A percentile compares a stretch with the other conserved stretches of the same genome.
Evolutionary conservation across 352 stramenopile species (phyloP).

Genomic region (Phytophthora cactorum): DNA sequence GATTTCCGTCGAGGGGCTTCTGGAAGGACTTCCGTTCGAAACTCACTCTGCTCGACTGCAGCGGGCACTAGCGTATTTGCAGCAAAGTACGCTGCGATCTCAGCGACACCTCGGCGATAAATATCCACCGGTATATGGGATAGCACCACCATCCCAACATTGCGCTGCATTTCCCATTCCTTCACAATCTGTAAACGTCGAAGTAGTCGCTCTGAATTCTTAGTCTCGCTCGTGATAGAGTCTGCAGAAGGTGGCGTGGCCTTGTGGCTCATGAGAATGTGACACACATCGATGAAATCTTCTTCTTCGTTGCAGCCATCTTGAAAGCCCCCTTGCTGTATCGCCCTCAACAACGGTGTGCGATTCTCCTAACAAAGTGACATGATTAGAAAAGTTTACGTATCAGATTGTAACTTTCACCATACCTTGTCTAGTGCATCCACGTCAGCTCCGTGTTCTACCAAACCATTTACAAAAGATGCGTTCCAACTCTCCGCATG

Average conservation of each 20-base stretch:
- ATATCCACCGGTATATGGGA: constrained; percentile 34
- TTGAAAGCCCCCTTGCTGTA: constrained; percentile 27
- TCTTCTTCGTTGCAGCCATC: constrained; percentile 27
- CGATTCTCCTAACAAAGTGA: constrained; percentile 21
- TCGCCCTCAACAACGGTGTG: constrained; percentile 21
- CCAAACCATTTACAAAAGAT: constrained; percentile 21
- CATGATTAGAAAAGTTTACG: not conserved
- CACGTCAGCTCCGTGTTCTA: constrained; percentile 32
- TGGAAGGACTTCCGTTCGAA: constrained; percentile 12
- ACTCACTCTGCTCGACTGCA: constrained; percentile 11
- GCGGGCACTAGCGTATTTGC: constrained; percentile 19
- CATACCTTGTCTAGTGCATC: constrained; percentile 30
- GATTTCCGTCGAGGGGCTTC: constrained; percentile 11
- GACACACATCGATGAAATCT: constrained; percentile 37
- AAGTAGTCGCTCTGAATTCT: constrained; percentile 17
- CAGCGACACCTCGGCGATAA: constrained; percentile 20
- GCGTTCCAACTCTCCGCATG: constrained; percentile 32
- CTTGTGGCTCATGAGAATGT: constrained; percentile 34
- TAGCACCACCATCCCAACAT: constrained; percentile 21
- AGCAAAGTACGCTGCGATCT: constrained; percentile 27
- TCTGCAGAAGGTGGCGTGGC: constrained; percentile 7
- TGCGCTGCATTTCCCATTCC: constrained; percentile 27
- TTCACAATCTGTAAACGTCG: constrained; percentile 29
- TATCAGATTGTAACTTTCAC: not conserved
- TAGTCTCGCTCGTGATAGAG: not conserved